Base-by-base conservation (phyloP, 208 protist genomes). In the Trypanosoma vivax region DNA sequence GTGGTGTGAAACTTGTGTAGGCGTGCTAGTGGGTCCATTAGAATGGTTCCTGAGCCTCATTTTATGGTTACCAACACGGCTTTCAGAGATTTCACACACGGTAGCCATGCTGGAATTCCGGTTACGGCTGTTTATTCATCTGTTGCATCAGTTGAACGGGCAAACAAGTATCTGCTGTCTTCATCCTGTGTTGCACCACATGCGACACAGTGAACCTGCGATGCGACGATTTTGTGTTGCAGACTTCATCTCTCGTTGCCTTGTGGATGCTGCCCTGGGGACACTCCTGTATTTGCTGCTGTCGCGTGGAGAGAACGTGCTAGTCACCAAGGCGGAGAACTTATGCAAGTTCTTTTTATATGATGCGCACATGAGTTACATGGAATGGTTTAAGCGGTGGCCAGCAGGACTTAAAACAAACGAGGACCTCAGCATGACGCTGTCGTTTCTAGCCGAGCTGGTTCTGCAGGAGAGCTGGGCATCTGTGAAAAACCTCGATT, bases 401-500 rank as follows among this genome's bases (percentile, higher is more conserved):
- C 93, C 93, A 2, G 88, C 86, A 6, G 93, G 93, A 5, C 70
- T 97, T n/a, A 97, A 97, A 73, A 70, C 94, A 39, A 97, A 97
- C 71, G 83, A 88, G 50, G 86, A 96, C 45, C 60, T 97, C 6
- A 90, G 89, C 60, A 77, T 77, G 59, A 82, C 83, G 6, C 65
- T 96, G 29, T 91, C 85, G 56, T 84, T 81, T 57, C 73, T 91
- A 45, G 70, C 83, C 7, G 74, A 87, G 41, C 60, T 61, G 40
- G 77, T 90, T 24, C 65, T 97, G 21, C 49, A 75, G 35, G 54
- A 57, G 39, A 39, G 39, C 31, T 94, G 82, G 83, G 52, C 54
- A 68, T 60, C 49, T 79, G 61, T 70, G 27, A 13, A 43, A 24
- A 66, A 81, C 29, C 83, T 88, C 52, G 59, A 73, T 29, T 88